Percentiles rank a stretch among this genome's conserved stretches.
Conservation (phyloP, 176 grass and related monocot species). For the Sorghum bicolor region Sorghum_bicolor_NCBIv3 NC_012876.2:60755001-60755500, state of each 20-base stretch:
- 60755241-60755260: background rate
- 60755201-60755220: background rate
- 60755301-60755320: background rate
- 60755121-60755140: background rate
- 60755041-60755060: background rate
- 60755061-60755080: background rate
- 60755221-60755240: background rate
- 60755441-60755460: constrained; percentile 61
- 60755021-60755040: background rate
- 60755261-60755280: background rate
- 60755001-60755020: constrained; percentile 8
- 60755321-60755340: background rate
- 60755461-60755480: background rate
- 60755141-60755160: background rate
- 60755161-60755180: background rate
- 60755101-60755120: background rate
- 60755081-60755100: background rate
- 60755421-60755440: constrained; percentile 89
- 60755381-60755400: background rate
- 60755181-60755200: too few relatives aligned
- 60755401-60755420: constrained; percentile 78
- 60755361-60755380: background rate
- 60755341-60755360: background rate
- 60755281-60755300: background rate
- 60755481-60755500: background rate